Conservation (phyloP, 257 asterid species). For the Mitragyna speciosa region DNA sequence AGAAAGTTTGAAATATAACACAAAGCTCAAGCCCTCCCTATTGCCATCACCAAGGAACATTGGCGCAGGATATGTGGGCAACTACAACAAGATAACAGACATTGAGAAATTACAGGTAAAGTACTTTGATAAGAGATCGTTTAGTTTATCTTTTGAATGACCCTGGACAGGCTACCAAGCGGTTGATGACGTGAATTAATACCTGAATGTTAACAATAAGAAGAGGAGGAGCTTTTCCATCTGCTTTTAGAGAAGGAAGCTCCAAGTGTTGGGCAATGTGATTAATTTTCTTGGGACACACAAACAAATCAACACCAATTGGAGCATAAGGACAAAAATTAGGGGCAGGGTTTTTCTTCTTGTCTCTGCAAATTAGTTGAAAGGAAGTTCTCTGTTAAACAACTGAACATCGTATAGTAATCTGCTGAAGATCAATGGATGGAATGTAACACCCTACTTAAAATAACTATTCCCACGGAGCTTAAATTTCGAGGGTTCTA, state of each 20-base stretch:
- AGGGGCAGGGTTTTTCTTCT: slow-evolving; percentile 85
- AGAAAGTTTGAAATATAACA: slow-evolving; percentile 75
- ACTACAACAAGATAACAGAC: slow-evolving; percentile 43
- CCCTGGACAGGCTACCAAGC: background rate
- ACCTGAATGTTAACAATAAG: slow-evolving; percentile 96
- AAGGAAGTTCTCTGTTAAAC: slow-evolving; percentile 10
- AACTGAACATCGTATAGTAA: background rate
- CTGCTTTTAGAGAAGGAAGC: slow-evolving; percentile 64
- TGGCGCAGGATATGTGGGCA: slow-evolving; percentile 82
- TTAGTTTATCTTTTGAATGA: background rate
- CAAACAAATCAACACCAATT: slow-evolving; percentile 79
- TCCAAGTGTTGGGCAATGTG: slow-evolving; percentile 94
- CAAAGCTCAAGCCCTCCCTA: slow-evolving; percentile 91
- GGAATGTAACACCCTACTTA: slow-evolving; percentile 47
- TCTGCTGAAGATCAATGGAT: slow-evolving; percentile 1
- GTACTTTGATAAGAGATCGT: background rate
- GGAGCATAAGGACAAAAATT: slow-evolving; percentile 58
- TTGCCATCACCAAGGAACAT: slow-evolving; percentile 84
- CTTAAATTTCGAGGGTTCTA: slow-evolving; percentile 78
- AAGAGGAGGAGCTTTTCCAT: slow-evolving; percentile 60
- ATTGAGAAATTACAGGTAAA: background rate
- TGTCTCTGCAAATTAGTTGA: slow-evolving; percentile 63
- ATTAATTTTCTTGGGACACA: slow-evolving; percentile 63
- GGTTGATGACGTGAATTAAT: background rate
- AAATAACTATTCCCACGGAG: slow-evolving; percentile 87